Percentiles rank a stretch among this genome's conserved stretches.
Conservation (phyloP, 2,329 filamentous ascomycete genomes). For the Drechslerella stenobrocha region DNA sequence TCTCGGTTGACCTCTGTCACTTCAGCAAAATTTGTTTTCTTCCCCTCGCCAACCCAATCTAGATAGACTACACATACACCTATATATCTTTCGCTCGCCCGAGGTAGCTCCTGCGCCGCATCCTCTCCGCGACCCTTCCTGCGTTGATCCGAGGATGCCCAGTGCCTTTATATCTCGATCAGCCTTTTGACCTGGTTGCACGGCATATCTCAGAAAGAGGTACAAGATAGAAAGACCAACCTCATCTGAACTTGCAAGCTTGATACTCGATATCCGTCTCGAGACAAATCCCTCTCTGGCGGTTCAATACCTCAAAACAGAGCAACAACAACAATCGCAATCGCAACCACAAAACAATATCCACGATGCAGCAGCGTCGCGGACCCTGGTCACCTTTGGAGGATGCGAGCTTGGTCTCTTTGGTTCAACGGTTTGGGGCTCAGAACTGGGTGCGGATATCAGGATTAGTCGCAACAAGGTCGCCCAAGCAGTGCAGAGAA, state of each 20-base stretch:
- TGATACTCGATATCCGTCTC: too few species aligned
- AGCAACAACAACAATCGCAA: neutral
- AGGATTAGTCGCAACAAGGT: conserved; percentile 71
- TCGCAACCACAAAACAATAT: neutral
- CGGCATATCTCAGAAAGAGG: conserved; percentile 18
- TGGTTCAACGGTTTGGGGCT: conserved; percentile 72
- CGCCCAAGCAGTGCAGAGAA: conserved; percentile 93
- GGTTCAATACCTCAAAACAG: too few species aligned
- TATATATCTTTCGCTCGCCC: too few species aligned
- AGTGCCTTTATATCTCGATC: conserved; percentile 32
- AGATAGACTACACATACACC: conserved; percentile 11
- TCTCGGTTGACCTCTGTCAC: conserved; percentile 1
- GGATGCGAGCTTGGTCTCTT: conserved; percentile 69
- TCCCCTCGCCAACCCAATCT: conserved; percentile 2
- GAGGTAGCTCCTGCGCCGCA: conserved; percentile 32
- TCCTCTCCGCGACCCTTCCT: neutral
- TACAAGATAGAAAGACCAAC: neutral
- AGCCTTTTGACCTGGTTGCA: conserved; percentile 15
- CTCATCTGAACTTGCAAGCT: neutral
- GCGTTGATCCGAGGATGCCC: conserved; percentile 20
- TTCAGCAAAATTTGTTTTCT: conserved; percentile 5
- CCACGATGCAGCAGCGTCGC: conserved; percentile 62
- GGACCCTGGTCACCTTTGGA: conserved; percentile 83
- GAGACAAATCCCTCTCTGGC: neutral
- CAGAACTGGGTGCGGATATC: conserved; percentile 92